Conservation (phyloP, 768 basidiomycete species). For the Paxillus ammoniavirescens region DNA sequence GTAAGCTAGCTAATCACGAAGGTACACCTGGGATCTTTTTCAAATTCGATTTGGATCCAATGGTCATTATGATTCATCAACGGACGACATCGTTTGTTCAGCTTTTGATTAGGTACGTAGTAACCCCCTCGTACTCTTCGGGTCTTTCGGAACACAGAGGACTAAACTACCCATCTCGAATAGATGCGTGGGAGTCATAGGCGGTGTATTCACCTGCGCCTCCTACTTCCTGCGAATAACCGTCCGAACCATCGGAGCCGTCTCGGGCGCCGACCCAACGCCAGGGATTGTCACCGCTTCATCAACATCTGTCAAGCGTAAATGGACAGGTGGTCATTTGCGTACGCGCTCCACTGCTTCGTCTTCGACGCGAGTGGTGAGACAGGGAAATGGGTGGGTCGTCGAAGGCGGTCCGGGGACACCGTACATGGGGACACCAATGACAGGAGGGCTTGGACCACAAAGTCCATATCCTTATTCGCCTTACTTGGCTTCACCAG, state of each 20-base stretch:
- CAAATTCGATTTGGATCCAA: conserved; percentile 95
- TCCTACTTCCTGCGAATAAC: conserved; percentile 71
- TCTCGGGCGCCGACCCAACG: conserved; percentile 50
- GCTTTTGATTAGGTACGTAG: conserved; percentile 66
- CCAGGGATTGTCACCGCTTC: conserved; percentile 65
- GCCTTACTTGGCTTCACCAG: conserved; percentile 26
- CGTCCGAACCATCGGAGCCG: conserved; percentile 62
- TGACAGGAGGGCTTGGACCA: conserved; percentile 25
- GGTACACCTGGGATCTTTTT: conserved; percentile 96
- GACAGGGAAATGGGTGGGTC: conserved; percentile 60
- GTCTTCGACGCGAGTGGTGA: conserved; percentile 40
- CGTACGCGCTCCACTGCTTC: conserved; percentile 46
- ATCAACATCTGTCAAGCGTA: conserved; percentile 58
- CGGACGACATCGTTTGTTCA: conserved; percentile 81
- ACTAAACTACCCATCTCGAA: not conserved
- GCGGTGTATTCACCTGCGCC: conserved; percentile 85
- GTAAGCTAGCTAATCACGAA: conserved; percentile 66
- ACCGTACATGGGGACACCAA: conserved; percentile 37
- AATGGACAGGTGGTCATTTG: conserved; percentile 68
- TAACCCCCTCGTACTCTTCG: not conserved
- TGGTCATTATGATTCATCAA: conserved; percentile 82
- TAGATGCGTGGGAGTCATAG: conserved; percentile 87
- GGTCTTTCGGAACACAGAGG: not conserved
- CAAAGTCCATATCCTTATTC: conserved; percentile 30
- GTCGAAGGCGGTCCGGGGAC: conserved; percentile 43